Evolutionary conservation across 495 filamentous ascomycete species (phyloP).

Genomic region (Trichoderma gamsii): DNA sequence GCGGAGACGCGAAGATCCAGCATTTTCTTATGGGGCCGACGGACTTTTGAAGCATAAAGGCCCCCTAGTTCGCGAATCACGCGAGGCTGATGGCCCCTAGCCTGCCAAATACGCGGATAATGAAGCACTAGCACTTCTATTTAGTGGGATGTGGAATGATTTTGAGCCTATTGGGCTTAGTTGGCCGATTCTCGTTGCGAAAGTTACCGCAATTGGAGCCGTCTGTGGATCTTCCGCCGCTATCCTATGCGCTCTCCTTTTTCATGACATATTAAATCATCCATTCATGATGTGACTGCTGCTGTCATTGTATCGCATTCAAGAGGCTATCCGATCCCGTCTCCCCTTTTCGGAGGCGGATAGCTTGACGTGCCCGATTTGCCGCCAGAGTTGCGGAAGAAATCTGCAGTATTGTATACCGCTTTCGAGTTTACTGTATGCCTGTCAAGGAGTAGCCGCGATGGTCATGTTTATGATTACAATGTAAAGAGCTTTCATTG

Average conservation of each 20-base stretch:
- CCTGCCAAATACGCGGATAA: background rate
- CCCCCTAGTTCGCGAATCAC: slow-evolving; percentile 2
- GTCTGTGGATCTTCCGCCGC: too few species aligned
- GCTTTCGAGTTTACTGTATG: too few species aligned
- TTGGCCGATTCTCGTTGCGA: background rate
- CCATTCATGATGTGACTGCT: too few species aligned
- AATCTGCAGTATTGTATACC: too few species aligned
- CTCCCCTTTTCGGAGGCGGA: background rate
- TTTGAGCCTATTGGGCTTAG: background rate
- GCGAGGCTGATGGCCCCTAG: background rate
- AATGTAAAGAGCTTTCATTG: too few species aligned
- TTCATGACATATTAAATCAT: too few species aligned
- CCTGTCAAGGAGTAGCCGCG: too few species aligned
- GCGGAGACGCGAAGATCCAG: background rate
- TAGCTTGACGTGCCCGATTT: background rate
- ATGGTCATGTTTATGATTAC: too few species aligned
- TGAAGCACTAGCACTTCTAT: background rate
- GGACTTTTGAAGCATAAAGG: background rate
- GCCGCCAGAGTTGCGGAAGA: background rate
- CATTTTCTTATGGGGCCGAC: background rate
- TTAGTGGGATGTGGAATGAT: background rate
- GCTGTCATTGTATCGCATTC: too few species aligned
- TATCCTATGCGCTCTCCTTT: too few species aligned
- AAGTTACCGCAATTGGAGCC: background rate
- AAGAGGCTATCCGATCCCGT: too few species aligned